Conservation (phyloP, 2,329 filamentous ascomycete species). For the Exophiala calicioides region DNA sequence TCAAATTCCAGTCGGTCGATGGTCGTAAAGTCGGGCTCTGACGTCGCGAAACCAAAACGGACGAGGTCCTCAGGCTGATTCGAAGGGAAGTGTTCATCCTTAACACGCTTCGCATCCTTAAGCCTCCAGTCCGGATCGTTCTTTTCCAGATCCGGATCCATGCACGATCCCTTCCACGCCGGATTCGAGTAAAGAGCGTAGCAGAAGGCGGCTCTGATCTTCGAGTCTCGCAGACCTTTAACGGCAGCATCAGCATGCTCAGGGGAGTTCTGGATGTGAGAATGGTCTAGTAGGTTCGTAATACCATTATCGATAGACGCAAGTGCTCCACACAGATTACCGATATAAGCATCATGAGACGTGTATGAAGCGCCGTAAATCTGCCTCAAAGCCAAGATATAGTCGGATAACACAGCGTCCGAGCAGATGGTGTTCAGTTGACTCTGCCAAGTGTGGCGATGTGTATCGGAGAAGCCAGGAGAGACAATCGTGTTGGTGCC, state of each 20-base stretch:
- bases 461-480: constrained; percentile 36
- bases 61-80: constrained; percentile 7
- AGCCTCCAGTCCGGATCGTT: constrained; percentile 17
- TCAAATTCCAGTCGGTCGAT: constrained; percentile 8
- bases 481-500: constrained; percentile 38
- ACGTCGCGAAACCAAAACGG: constrained; percentile 18
- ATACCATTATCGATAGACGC: constrained; percentile 17
- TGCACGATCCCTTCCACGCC: constrained; percentile 8
- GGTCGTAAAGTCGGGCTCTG: constrained; percentile 6
- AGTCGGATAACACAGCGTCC: constrained; percentile 45
- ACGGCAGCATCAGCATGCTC: constrained; percentile 20
- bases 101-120: constrained; percentile 13
- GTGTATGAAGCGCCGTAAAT: constrained; percentile 14
- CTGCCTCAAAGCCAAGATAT: constrained; percentile 30
- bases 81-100: constrained; percentile 8
- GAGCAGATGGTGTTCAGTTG: constrained; percentile 43
- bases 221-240: constrained; percentile 11
- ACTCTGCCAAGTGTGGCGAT: constrained; percentile 47
- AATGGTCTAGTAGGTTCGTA: constrained; percentile 14
- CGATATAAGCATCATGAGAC: constrained; percentile 11
- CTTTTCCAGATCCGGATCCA: constrained; percentile 12
- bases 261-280: constrained; percentile 25
- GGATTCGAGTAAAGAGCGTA: constrained; percentile 14
- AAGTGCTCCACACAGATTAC: constrained; percentile 15
- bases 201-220: constrained; percentile 14